Evolutionary conservation across 2,329 filamentous ascomycete genomes (phyloP), one percentile per base, ranked within the genome.

Genomic region (Cladosporium sp.): DNA sequence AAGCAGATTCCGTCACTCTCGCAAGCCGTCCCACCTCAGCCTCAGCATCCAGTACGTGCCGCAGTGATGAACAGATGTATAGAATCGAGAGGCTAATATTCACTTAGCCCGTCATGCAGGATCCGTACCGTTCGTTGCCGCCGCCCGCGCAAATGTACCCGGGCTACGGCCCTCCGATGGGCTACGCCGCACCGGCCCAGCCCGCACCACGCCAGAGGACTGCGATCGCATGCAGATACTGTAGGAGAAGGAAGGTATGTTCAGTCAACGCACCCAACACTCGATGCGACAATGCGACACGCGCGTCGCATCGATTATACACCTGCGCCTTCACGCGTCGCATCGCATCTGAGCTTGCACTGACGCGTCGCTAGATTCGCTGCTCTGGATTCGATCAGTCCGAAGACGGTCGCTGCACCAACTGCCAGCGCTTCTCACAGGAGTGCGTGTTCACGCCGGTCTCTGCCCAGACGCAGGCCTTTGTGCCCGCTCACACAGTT

Each of bases 381-480:
- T 92, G 89, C 81, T 91, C 89, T 4, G 90, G 89, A 32, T 92
- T 91, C 75, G 89, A 91, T 73, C 86, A 85, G 65, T 90, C 88
- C 47, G 86, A 88, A 47, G 88, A 91, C 77, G 90, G 90, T 67
- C 86, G 88, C 67, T 92, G 89, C 81, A 86, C 84, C 73, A 92
- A 92, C 76, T 92, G 89, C 75, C 83, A 88, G 69, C 84, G 89
- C 58, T 92, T 92, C 79, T 89, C 89, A 70, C 89, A 92, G 78
- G 88, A 91, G 75, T 92, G 90, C 79, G 87, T 92, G 78, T 92
- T 92, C 78, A 91, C 89, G 1, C 89, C 90, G 2, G 89, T 92
- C 28, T 91, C 88, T 3, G 89, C 88, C 12, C 89, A 91, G 78
- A 87, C 88, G 10, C 89, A 91, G 76, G 89, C 90, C 12, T 92